These are phyloP conservation scores for Monilinia fructicola DNA, from an alignment of 2,329 filamentous ascomycete species.

Conservation along the genomic window DNA sequence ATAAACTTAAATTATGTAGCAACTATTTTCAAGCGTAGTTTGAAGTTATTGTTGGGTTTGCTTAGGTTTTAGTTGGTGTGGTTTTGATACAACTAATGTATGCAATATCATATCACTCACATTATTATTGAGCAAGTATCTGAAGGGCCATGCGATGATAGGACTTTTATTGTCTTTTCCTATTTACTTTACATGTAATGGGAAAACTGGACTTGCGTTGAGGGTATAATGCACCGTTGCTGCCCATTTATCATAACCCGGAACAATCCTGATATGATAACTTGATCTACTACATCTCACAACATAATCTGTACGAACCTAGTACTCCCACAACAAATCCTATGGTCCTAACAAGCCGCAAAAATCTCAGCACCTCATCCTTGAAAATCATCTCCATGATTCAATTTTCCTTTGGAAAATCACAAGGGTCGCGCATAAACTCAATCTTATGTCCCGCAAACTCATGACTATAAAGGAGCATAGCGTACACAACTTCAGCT, in stretches of 20 bases:
- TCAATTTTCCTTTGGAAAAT: neutral
- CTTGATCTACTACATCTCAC: neutral
- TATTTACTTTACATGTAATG: neutral
- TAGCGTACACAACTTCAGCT: neutral
- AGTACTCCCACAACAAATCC: neutral
- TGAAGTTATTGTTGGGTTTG: too few species aligned
- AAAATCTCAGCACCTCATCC: too few species aligned
- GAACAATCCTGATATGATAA: neutral
- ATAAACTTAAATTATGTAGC: too few species aligned
- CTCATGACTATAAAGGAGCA: neutral
- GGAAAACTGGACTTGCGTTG: neutral
- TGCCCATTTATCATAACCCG: neutral
- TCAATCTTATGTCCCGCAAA: neutral
- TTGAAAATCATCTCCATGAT: neutral
- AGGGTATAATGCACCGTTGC: neutral
- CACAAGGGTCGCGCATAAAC: conserved; percentile 5
- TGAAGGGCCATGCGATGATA: neutral
- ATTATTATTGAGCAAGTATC: neutral
- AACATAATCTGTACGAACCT: neutral
- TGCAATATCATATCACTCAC: too few species aligned
- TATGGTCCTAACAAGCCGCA: neutral
- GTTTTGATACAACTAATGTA: too few species aligned
- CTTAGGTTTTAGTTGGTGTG: too few species aligned
- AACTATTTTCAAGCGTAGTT: too few species aligned
- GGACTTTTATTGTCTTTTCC: neutral